Percentiles rank a stretch among this genome's conserved stretches.
Conservation (phyloP, 225 moss, liverwort and hornwort genomes). For the Bryoerythrophyllum caledonicum region DNA sequence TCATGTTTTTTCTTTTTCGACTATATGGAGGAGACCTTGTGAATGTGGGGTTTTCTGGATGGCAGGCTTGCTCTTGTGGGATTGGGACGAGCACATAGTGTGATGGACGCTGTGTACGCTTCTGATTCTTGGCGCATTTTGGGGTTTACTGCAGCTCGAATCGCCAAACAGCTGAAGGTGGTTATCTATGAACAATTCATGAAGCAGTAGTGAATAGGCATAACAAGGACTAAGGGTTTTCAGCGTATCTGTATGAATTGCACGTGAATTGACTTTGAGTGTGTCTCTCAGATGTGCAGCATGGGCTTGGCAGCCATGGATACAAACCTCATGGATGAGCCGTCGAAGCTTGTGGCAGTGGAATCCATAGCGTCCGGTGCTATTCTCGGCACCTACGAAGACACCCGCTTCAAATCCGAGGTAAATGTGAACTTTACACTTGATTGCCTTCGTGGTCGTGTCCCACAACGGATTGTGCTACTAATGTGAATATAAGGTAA, state of each 20-base stretch:
- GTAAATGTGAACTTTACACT: constrained; percentile 20
- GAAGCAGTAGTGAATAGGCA: background rate
- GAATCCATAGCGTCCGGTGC: constrained; percentile 71
- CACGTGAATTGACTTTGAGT: constrained; percentile 22
- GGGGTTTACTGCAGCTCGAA: constrained; percentile 65
- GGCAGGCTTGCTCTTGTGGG: constrained; percentile 61
- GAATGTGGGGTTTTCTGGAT: constrained; percentile 12
- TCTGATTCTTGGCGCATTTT: constrained; percentile 64
- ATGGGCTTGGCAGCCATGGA: constrained; percentile 65
- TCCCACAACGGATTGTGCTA: background rate
- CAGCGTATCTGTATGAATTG: constrained; percentile 9
- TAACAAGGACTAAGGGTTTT: background rate
- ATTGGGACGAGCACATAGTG: constrained; percentile 54
- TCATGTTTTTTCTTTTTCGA: constrained; percentile 1
- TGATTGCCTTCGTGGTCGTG: constrained; percentile 7
- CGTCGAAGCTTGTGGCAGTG: constrained; percentile 66
- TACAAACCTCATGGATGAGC: constrained; percentile 60
- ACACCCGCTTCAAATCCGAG: constrained; percentile 67
- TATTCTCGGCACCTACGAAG: constrained; percentile 68
- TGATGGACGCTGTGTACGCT: constrained; percentile 60
- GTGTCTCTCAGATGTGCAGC: constrained; percentile 54
- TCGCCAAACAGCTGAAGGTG: constrained; percentile 65
- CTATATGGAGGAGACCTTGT: background rate
- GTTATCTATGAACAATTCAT: constrained; percentile 9
- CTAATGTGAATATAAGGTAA: background rate